Percentiles rank a stretch among this genome's conserved stretches.
phyloP scores from a whole-genome alignment of 1,284 basidiomycete genomes.

The Tilletia caries region DNA sequence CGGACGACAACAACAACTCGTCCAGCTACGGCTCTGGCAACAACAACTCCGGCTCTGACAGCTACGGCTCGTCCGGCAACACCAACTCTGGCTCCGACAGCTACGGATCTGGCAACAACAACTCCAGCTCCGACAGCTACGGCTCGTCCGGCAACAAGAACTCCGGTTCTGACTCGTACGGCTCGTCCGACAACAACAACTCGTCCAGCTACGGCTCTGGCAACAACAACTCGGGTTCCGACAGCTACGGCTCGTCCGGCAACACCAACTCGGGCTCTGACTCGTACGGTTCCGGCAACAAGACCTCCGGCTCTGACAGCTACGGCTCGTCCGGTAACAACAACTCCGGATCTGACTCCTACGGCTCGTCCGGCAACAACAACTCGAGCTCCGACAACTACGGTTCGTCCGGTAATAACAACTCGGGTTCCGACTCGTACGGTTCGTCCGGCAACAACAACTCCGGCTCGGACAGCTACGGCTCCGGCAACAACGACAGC shows the following conservation, averaged over 20 bases:
- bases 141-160: background rate
- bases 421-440: slow-evolving; percentile 9
- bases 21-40: slow-evolving; percentile 18
- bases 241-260: slow-evolving; percentile 18
- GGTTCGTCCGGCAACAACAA: slow-evolving; percentile 18
- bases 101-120: slow-evolving; percentile 16
- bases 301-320: slow-evolving; percentile 12
- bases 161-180: background rate
- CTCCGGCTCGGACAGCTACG: slow-evolving; percentile 8
- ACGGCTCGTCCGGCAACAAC: slow-evolving; percentile 17
- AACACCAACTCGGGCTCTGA: slow-evolving; percentile 7
- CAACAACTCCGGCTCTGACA: slow-evolving; percentile 17
- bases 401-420: slow-evolving; percentile 14
- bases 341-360: slow-evolving; percentile 10
- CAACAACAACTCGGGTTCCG: slow-evolving; percentile 17
- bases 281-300: slow-evolving; percentile 16
- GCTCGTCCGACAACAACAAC: slow-evolving; percentile 16
- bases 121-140: slow-evolving; percentile 11
- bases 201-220: background rate
- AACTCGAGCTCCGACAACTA: slow-evolving; percentile 11
- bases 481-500: slow-evolving; percentile 16
- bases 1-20: slow-evolving; percentile 18
- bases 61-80: slow-evolving; percentile 12
- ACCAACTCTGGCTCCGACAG: slow-evolving; percentile 14
- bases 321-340: background rate